Conservation (phyloP, 1,139 yeast genomes). For the Hyphopichia burtonii region DNA sequence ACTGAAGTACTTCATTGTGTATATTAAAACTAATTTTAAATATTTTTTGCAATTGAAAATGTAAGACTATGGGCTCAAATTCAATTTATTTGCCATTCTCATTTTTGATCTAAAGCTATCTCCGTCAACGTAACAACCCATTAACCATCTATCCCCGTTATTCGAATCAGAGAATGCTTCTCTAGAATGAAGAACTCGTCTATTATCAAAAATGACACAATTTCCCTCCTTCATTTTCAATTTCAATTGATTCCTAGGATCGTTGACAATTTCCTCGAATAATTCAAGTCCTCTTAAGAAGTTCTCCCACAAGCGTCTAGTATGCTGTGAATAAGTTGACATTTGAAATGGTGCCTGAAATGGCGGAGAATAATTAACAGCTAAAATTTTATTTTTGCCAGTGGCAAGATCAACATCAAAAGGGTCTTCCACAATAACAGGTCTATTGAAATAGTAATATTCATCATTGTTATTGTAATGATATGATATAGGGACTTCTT, state of each 20-base stretch:
- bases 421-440: slow-evolving; percentile 62
- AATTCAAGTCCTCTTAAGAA: slow-evolving; percentile 58
- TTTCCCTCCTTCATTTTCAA: slow-evolving; percentile 60
- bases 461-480: slow-evolving; percentile 68
- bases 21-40: not conserved
- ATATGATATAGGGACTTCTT: slow-evolving; percentile 64
- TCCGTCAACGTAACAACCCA: slow-evolving; percentile 76
- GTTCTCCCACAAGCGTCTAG: slow-evolving; percentile 37
- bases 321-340: not conserved
- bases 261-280: slow-evolving; percentile 61
- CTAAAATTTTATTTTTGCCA: slow-evolving; percentile 35
- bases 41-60: not conserved
- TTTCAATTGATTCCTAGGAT: slow-evolving; percentile 54
- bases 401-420: slow-evolving; percentile 23
- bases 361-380: slow-evolving; percentile 78
- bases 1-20: not conserved
- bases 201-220: slow-evolving; percentile 71
- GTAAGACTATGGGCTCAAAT: not conserved
- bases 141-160: slow-evolving; percentile 67
- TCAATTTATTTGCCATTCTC: slow-evolving; percentile 22
- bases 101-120: slow-evolving; percentile 70
- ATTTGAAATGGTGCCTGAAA: slow-evolving; percentile 79
- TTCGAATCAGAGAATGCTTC: slow-evolving; percentile 52
- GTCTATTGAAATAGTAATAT: slow-evolving; percentile 64
- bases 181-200: slow-evolving; percentile 73